phyloP scores from a whole-genome alignment of 768 basidiomycete genomes.

The Mrakia gelida region DNA sequence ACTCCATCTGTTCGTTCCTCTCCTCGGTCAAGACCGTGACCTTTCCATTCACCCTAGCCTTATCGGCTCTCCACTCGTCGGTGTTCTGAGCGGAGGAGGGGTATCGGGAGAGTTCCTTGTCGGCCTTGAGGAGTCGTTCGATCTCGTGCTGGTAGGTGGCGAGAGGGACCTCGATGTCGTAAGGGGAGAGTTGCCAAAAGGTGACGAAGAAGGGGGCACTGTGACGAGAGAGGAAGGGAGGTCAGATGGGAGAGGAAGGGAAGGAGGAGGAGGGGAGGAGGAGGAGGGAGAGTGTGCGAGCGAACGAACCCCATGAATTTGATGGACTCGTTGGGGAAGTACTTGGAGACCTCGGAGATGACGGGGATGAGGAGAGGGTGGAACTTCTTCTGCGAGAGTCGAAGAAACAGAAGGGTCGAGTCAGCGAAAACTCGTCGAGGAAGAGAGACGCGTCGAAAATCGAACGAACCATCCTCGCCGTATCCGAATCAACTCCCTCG shows the following conservation, averaged over 20 bases:
- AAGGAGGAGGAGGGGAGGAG: conserved; percentile 25
- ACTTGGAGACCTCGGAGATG: conserved; percentile 69
- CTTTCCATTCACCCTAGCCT: neutral
- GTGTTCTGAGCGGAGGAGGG: conserved; percentile 24
- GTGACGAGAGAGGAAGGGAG: neutral
- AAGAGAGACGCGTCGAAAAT: neutral
- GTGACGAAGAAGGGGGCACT: conserved; percentile 91
- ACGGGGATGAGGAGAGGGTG: conserved; percentile 65
- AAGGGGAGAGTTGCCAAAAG: conserved; percentile 93
- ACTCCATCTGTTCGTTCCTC: conserved; percentile 25
- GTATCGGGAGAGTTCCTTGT: conserved; percentile 33
- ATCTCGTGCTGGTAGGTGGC: conserved; percentile 75
- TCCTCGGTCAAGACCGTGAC: conserved; percentile 10
- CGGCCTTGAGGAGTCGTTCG: conserved; percentile 44
- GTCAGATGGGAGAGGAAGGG: neutral
- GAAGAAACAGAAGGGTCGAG: neutral
- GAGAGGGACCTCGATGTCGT: conserved; percentile 76
- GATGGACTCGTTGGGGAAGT: conserved; percentile 62
- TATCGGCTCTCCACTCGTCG: conserved; percentile 24
- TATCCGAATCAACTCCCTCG: conserved; percentile 7
- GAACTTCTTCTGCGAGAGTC: conserved; percentile 53
- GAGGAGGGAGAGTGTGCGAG: no score
- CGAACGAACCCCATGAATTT: conserved; percentile 72
- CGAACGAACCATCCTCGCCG: conserved; percentile 1
- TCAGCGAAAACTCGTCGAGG: neutral